Percentiles rank a stretch among this genome's conserved stretches.
phyloP scores from a whole-genome alignment of 495 filamentous ascomycete genomes.

The Trichoderma reesei region DNA sequence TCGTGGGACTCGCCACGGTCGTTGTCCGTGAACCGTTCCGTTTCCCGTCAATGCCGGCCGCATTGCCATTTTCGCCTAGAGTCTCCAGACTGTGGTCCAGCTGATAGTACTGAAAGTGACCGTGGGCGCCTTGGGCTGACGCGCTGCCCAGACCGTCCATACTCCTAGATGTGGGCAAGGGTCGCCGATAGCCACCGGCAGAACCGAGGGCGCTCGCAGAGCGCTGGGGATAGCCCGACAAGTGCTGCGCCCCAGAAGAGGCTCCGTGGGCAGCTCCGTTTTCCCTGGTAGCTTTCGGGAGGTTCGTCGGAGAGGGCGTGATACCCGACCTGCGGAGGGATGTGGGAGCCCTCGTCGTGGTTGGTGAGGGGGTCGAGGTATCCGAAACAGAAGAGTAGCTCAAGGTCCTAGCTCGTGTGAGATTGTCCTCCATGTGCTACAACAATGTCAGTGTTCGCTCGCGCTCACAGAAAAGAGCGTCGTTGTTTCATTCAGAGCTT shows the following conservation, averaged over 20 bases:
- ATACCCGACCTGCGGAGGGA: conserved; percentile 19
- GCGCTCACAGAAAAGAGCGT: not conserved
- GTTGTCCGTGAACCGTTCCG: conserved; percentile 21
- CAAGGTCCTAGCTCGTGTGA: conserved; percentile 69
- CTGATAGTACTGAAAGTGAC: conserved; percentile 6
- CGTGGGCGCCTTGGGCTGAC: conserved; percentile 10
- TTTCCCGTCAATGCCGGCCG: conserved; percentile 15
- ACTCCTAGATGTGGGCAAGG: conserved; percentile 28
- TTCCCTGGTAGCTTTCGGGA: conserved; percentile 36
- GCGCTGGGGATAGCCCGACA: conserved; percentile 28
- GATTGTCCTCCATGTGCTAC: conserved; percentile 86
- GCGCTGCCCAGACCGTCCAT: conserved; percentile 23
- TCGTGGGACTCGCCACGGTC: conserved; percentile 30
- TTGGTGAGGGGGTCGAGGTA: conserved; percentile 35
- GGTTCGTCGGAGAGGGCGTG: conserved; percentile 11
- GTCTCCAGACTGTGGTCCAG: conserved; percentile 24
- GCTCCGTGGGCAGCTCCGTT: conserved; percentile 23
- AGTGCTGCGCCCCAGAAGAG: conserved; percentile 16
- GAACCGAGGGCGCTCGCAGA: conserved; percentile 41
- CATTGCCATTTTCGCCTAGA: conserved; percentile 29
- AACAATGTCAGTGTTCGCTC: not conserved
- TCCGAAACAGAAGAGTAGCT: conserved; percentile 35
- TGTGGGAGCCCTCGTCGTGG: conserved; percentile 26
- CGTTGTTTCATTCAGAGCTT: conserved; percentile 24
- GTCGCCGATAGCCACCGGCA: conserved; percentile 38